Evolutionary conservation across 768 basidiomycete genomes (phyloP), one percentile per base, ranked within the genome.

Genomic region (Boletellus ananiceps): DNA sequence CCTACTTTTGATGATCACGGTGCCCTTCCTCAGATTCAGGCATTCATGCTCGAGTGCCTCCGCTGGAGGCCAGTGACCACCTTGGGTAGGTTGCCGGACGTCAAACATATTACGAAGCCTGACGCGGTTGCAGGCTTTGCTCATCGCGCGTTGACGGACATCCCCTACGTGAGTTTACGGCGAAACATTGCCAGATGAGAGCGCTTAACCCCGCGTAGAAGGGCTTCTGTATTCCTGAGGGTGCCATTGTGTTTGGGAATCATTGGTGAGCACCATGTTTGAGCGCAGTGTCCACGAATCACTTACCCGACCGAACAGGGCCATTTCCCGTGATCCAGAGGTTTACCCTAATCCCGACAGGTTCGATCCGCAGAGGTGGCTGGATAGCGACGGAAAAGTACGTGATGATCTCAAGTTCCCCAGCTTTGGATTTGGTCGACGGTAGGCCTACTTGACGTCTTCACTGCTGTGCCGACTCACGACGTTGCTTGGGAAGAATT

Each of bases 91-190:
- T 39, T 41, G 3, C 8, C 42, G 33, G 0, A 14, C 29, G 23
- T 25, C 31, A 9, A 15, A 8, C 19, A 8, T 14, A 6, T 43
- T 36, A 3, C 19, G 4, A 8, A 1, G 33, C 27, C 36, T 54
- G 42, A 64, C 8, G 4, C 11, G 2, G 6, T 42, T 27, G 2
- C 41, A 62, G 84, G 84, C 1, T 82, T 85, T 53, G 72, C 82
- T 3, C 86, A 88, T 54, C 76, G 77, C 39, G 78, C 84, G 1
- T 80, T 78, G 2, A 77, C 76, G 47, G 84, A 87, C 44, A 77
- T 88, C 27, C 60, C 78, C 21, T 87, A 81, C 73, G 82, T 82
- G 47, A 54, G 65, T 65, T 40, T 35, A n/a, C 13, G 5, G 2
- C 8, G 16, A 8, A 6, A 29, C 7, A 11, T 25, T 38, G 18